Base-by-base conservation (phyloP, 768 basidiomycete genomes). In the Epithele typhae region DNA sequence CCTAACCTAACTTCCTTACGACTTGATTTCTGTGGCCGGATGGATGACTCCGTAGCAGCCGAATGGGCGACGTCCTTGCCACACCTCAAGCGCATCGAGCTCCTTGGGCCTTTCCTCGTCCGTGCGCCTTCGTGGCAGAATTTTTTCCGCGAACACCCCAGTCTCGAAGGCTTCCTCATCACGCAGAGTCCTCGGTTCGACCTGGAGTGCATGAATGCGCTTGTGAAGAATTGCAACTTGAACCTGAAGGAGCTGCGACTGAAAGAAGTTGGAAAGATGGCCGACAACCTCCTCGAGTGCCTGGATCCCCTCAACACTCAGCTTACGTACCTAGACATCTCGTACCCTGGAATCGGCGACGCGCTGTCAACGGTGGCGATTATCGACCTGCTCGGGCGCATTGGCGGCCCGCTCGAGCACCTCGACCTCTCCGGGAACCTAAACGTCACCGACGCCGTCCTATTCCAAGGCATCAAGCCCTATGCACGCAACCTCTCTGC, bases 51-150 rank as follows among this genome's bases (percentile, higher is more conserved):
- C 0, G 78, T 82, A 33, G 65, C 90, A 38, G 58, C 65, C 14
- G 63, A 76, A 21, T 88, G 90, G 75, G 73, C 73, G 34, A 71
- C 65, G 4, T 74, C 76, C 0, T 73, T 99, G 24, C 82, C 79
- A 2, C 62, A 77, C 12, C 77, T 99, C 33, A 75, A 68, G 4
- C 78, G 79, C 25, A 57, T 99, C 12, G 83, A 86, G 62, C 84
- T 99, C 14, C 79, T 90, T 11, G 95, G 88, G 0, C 92, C 92
- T 2, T 93, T 91, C 66, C 81, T 92, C 19, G 85, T 96, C 27
- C 81, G 83, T 18, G 67, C 76, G 7, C 68, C 75, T 0, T 79
- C 77, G 0, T 98, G 95, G 95, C 68, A 75, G 37, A 58, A 67
- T 0, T 92, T 96, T 68, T 80, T 97, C 65, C 62, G 75, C 43